phyloP scores from a whole-genome alignment of 1,284 basidiomycete genomes.

The Tilletia setariae region DNA sequence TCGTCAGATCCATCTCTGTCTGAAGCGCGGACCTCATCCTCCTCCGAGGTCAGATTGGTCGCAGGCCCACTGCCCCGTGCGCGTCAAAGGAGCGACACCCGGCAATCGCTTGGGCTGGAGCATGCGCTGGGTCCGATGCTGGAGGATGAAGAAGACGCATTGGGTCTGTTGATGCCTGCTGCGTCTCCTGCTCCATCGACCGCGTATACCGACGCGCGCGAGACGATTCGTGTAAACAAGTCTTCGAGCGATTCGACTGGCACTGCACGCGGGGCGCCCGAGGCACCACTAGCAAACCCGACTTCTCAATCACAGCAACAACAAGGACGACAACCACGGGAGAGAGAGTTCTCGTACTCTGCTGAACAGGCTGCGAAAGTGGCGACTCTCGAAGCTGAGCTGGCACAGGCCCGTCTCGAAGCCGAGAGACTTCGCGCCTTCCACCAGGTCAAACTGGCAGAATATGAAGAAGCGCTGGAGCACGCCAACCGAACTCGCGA shows the following conservation, averaged over 20 bases:
- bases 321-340: no score
- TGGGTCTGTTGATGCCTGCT: neutral
- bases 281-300: neutral
- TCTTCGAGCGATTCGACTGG: constrained; percentile 2
- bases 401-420: neutral
- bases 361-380: neutral
- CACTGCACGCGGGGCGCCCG: constrained; percentile 1
- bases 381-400: neutral
- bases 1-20: no score
- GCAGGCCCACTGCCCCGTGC: neutral
- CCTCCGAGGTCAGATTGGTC: neutral
- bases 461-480: constrained; percentile 3
- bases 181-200: neutral
- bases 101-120: neutral
- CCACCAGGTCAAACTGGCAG: neutral
- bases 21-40: no score
- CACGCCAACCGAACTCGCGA: no score
- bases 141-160: neutral
- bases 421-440: neutral
- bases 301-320: neutral
- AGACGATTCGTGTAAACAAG: neutral
- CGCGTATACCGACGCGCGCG: neutral
- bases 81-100: neutral
- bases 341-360: no score
- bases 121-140: neutral